Percentiles rank a stretch among this genome's conserved stretches.
Conservation (phyloP, 441 rosid species). For the Kokia cookei region DNA sequence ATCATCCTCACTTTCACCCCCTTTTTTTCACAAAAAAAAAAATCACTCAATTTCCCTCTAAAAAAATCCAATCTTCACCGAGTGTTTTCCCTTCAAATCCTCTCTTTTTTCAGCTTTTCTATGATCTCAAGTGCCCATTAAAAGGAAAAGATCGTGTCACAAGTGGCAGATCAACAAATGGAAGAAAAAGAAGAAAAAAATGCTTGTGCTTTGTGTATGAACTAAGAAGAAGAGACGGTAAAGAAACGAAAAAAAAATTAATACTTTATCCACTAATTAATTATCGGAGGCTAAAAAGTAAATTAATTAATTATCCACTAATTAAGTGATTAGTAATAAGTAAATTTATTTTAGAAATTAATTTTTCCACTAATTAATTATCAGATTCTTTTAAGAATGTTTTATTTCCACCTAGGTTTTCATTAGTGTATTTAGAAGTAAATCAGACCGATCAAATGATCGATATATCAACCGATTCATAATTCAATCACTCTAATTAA, state of each 20-base stretch:
- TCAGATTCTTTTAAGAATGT: too few relatives aligned
- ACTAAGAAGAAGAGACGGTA: not conserved
- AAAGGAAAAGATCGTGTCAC: not conserved
- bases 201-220: not conserved
- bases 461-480: too few relatives aligned
- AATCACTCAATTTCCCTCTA: conserved; percentile 1
- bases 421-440: too few relatives aligned
- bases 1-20: not conserved
- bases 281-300: too few relatives aligned
- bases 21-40: not conserved
- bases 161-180: not conserved
- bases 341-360: too few relatives aligned
- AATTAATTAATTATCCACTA: too few relatives aligned
- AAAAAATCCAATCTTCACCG: conserved; percentile 19
- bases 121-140: not conserved
- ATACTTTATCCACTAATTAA: too few relatives aligned
- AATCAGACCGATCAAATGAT: fast-evolving
- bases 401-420: too few relatives aligned
- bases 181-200: not conserved
- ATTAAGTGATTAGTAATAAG: too few relatives aligned
- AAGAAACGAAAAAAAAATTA: not conserved
- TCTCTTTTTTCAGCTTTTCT: not conserved
- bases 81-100: not conserved
- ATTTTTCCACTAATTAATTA: too few relatives aligned
- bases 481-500: too few relatives aligned